These are phyloP conservation scores for Coemansia asiatica DNA, from an alignment of 192 early-diverging fungal species.

Conservation along the genomic window DNA sequence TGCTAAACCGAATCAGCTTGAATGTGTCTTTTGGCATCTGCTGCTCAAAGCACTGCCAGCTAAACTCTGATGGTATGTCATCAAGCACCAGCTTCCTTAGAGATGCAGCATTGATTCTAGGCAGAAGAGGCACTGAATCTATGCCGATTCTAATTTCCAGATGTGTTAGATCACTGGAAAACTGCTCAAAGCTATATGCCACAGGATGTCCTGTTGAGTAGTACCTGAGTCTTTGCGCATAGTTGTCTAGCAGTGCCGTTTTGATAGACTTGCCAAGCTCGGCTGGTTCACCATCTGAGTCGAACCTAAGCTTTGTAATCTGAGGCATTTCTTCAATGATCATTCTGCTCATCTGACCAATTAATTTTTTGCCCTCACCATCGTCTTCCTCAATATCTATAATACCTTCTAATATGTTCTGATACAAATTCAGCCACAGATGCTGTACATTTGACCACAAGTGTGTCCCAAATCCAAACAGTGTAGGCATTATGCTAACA, in stretches of 20 bases:
- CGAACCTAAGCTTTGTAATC: neutral
- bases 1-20: neutral
- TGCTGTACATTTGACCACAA: neutral
- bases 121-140: neutral
- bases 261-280: neutral
- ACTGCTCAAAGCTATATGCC: neutral
- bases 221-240: neutral
- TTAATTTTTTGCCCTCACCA: neutral
- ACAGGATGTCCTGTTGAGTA: neutral
- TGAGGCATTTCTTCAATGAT: constrained; percentile 1
- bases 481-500: neutral
- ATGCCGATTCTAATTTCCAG: neutral
- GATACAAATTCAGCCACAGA: neutral
- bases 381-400: neutral
- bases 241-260: neutral
- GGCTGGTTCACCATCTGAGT: neutral
- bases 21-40: neutral
- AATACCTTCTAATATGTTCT: neutral
- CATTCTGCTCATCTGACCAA: neutral
- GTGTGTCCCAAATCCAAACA: neutral
- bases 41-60: neutral
- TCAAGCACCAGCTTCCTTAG: neutral
- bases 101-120: neutral
- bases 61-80: neutral
- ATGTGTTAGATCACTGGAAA: constrained; percentile 1